A percentile compares a stretch with the other conserved stretches of the same genome.
Conservation (phyloP, 805 yeast species). For the Hanseniaspora jakobsenii region DNA sequence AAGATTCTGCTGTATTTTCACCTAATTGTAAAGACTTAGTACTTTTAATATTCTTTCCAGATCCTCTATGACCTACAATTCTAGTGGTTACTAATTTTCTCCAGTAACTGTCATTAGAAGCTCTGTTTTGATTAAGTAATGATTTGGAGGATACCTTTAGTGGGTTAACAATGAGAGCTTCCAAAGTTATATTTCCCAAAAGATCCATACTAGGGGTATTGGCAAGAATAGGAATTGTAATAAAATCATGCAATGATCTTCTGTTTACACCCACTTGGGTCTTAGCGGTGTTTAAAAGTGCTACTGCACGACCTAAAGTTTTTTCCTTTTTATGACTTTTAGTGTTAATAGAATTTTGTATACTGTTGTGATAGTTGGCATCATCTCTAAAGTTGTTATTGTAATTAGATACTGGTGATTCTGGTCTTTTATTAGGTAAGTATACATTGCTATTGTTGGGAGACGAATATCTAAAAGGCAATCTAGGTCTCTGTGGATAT, state of each 20-base stretch:
- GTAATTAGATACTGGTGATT: too few species aligned
- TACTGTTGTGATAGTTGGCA: too few species aligned
- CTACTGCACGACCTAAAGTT: constrained; percentile 75
- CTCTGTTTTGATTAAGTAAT: constrained; percentile 1
- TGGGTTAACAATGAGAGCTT: constrained; percentile 45
- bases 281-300: constrained; percentile 47
- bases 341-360: too few species aligned
- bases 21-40: constrained; percentile 79
- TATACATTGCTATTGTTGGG: too few species aligned
- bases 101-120: constrained; percentile 74
- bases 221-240: constrained; percentile 68
- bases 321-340: constrained; percentile 22
- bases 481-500: constrained; percentile 5
- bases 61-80: constrained; percentile 91
- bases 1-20: constrained; percentile 88
- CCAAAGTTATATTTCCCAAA: constrained; percentile 68
- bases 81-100: constrained; percentile 75
- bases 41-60: constrained; percentile 70
- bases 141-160: constrained; percentile 20
- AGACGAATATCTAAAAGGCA: constrained; percentile 3
- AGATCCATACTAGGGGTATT: constrained; percentile 50
- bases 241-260: constrained; percentile 51
- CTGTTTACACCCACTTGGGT: constrained; percentile 58
- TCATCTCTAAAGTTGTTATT: too few species aligned
- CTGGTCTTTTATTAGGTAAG: too few species aligned